These are phyloP conservation scores for Solanum hybrid DNA, from an alignment of 305 asterid species.

Conservation along the genomic window DNA sequence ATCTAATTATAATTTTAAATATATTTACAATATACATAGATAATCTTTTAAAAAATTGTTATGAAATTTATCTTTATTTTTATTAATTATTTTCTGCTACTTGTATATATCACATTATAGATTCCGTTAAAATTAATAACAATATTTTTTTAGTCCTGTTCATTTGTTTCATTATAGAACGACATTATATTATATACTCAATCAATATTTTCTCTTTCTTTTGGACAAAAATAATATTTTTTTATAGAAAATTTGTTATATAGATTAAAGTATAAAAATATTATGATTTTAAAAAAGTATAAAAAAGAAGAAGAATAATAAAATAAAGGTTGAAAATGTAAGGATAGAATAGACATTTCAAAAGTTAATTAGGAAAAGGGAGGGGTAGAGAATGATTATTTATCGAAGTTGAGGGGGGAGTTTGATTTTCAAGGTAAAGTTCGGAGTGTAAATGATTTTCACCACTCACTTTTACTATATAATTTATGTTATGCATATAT, in stretches of 20 bases:
- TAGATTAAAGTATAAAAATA: neutral
- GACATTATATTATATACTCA: neutral
- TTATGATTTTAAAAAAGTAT: neutral
- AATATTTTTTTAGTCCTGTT: too few relatives aligned
- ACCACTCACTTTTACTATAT: neutral
- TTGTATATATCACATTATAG: neutral
- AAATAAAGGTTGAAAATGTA: neutral
- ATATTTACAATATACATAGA: neutral
- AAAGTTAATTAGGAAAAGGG: too few relatives aligned
- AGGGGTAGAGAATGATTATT: too few relatives aligned
- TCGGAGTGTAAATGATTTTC: neutral
- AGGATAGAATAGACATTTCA: neutral
- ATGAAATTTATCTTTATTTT: neutral
- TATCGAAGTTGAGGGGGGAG: neutral
- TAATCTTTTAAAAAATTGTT: neutral
- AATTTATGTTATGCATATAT: neutral
- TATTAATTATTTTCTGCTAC: too few relatives aligned
- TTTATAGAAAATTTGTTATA: neutral
- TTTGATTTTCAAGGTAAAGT: neutral
- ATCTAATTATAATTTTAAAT: too few relatives aligned
- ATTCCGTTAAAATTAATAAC: neutral
- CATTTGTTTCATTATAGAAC: neutral
- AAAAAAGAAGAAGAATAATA: too few relatives aligned
- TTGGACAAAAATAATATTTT: neutral
- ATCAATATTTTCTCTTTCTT: neutral